Evolutionary conservation across 371 early-diverging fungal genomes (phyloP).

Genomic region (Mortierella polycephala): DNA sequence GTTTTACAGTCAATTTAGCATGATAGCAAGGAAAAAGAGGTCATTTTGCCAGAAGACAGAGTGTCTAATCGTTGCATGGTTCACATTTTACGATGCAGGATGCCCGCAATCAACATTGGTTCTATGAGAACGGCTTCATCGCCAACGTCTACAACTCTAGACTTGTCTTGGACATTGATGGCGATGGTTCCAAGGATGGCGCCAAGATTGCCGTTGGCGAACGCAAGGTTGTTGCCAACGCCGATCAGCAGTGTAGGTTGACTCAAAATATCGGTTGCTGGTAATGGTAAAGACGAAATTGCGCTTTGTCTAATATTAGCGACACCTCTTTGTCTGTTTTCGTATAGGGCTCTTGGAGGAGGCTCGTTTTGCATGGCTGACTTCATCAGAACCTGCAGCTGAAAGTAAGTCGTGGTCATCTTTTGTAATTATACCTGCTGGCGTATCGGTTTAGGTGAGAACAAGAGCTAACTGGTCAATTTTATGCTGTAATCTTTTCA

Average conservation of each 20-base stretch:
- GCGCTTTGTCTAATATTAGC: slow-evolving; percentile 16
- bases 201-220: slow-evolving; percentile 51
- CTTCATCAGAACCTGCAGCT: slow-evolving; percentile 11
- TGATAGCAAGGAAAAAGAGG: background rate
- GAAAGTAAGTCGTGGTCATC: slow-evolving; percentile 9
- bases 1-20: background rate
- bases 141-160: slow-evolving; percentile 54
- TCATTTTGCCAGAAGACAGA: background rate
- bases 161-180: slow-evolving; percentile 49
- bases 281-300: background rate
- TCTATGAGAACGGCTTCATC: slow-evolving; percentile 48
- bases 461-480: no score
- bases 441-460: no score
- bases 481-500: no score
- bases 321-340: background rate
- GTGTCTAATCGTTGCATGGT: background rate
- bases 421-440: no score
- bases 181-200: slow-evolving; percentile 51
- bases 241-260: slow-evolving; percentile 48
- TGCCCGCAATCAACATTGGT: slow-evolving; percentile 54
- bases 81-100: slow-evolving; percentile 8
- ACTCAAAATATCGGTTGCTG: background rate
- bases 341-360: slow-evolving; percentile 48
- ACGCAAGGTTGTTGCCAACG: slow-evolving; percentile 42
- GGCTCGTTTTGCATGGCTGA: slow-evolving; percentile 31